Base-by-base conservation (phyloP, 768 basidiomycete species). In the Galerina marginata region DNA sequence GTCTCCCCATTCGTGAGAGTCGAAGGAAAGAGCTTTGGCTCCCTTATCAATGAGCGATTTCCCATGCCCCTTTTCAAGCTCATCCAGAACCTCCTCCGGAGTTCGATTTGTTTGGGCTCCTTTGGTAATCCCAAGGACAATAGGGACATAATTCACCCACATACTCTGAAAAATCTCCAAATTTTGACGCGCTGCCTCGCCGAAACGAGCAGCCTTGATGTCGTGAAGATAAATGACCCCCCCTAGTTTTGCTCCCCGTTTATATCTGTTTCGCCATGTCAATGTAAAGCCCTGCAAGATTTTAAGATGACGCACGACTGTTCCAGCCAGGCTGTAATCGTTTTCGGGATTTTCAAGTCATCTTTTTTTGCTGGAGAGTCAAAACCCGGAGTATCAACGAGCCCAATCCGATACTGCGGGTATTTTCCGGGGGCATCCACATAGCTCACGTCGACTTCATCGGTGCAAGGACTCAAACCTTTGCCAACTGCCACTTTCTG, bases 181-280 rank as follows among this genome's bases (percentile, higher is more conserved):
- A 15, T 39, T 25, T 9, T 37, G 39, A n/a, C 16, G 23, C 6
- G 38, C 51, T 6, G 51, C 42, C 1, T 5, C 14, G 29, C 9
- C 11, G 51, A 42, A 38, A n/a, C 25, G 51, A 29, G 39, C 20
- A 9, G n/a, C 29, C 23, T 10, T n/a, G 37, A 39, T 42, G 33
- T 53, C 51, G 12, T 53, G 51, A 10, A 53, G 51, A 26, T 53
- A 53, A 9, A 53, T 42, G 10, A 42, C 51, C 2, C 51, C 51
- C 9, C 51, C 51, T 7, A 53, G 23, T 15, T 40, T n/a, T 23
- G 23, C 25, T 37, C 29, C 29, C 29, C 29, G 29, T 6, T 29
- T 6, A 29, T 29, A 29, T 29, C 29, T 42, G 15, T 15, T 51
- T 40, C 20, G 26, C 23, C 20, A 39, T 53, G 51, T 12, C 26